Base-by-base conservation (phyloP, 208 protist genomes). In the Trypanosoma conorhini region DNA sequence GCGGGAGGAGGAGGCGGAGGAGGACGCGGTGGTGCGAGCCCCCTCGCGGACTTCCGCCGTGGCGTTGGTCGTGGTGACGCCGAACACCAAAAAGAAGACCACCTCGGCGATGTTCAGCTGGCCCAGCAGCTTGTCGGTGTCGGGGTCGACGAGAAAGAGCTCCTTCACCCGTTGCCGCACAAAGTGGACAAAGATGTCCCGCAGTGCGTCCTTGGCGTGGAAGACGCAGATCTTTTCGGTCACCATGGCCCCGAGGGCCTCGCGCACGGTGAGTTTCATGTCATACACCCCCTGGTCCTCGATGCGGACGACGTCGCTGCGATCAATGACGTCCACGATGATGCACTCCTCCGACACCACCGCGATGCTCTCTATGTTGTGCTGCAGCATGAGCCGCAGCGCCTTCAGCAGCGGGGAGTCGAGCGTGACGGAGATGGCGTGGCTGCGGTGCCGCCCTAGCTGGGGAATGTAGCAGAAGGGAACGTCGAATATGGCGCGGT, bases 241-340 rank as follows among this genome's bases (percentile, higher is more conserved):
- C 15, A 85, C 65, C 64, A 82, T 87, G 72, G 78, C 83, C 40
- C 74, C 72, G 55, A 96, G 59, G 44, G 86, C 87, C 68, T 94
- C 86, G 12, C 83, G 86, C 22, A 97, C 82, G 44, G 85, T 92
- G 30, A 93, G 61, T 42, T 84, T 76, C 4, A 82, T 95, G 76
- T 97, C 83, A 73, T 97, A 97, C 30, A 92, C 88, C n/a, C 92
- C 92, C 55, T 93, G 84, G 63, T 93, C 80, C 70, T 97, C 89
- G 77, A 97, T 95, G 17, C 86, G 82, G 54, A 97, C 82, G 0
- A 94, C 65, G 61, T 97, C 92, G 57, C 81, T 91, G 48, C 89
- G 83, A 19, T 82, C 89, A 51, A 97, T 85, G 12, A 95, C 85
- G 52, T 94, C 88, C n/a, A 94, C 40, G 50, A 96, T 85, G 31